phyloP scores from a whole-genome alignment of 1,139 yeast species.

The Debaryomycetaceae sp. region DNA sequence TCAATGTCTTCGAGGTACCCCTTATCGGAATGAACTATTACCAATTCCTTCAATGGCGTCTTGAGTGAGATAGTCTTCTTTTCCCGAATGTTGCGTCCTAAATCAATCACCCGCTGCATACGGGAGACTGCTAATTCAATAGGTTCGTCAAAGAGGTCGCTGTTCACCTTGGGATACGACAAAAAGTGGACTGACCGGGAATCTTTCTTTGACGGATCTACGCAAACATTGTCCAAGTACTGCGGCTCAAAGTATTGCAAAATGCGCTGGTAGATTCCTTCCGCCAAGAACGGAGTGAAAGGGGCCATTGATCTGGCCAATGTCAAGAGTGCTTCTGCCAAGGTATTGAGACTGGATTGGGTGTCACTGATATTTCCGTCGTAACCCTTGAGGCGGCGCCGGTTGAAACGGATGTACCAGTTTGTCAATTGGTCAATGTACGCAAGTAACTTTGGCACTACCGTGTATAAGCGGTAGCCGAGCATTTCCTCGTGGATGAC shows the following conservation, averaged over 20 bases:
- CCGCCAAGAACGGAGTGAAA: constrained; percentile 93
- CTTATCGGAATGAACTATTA: constrained; percentile 73
- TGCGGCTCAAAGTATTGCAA: constrained; percentile 47
- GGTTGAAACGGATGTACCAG: constrained; percentile 98
- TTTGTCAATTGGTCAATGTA: constrained; percentile 93
- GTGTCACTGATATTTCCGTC: constrained; percentile 72
- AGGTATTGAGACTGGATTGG: constrained; percentile 74
- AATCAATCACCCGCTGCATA: constrained; percentile 95
- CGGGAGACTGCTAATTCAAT: constrained; percentile 81
- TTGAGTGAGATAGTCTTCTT: constrained; percentile 88
- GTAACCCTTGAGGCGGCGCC: constrained; percentile 91
- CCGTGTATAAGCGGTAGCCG: constrained; percentile 85
- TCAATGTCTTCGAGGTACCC: constrained; percentile 69
- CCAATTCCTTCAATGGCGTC: constrained; percentile 85
- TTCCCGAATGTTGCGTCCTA: constrained; percentile 95
- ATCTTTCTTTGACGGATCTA: constrained; percentile 39
- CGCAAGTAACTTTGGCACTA: constrained; percentile 80
- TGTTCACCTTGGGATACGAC: constrained; percentile 76
- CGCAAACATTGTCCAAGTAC: constrained; percentile 33
- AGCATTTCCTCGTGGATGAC: constrained; percentile 85
- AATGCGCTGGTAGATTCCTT: constrained; percentile 74
- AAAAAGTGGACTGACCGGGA: constrained; percentile 86
- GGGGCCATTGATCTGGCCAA: constrained; percentile 97
- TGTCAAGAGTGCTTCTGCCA: constrained; percentile 81
- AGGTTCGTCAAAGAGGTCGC: constrained; percentile 66